Percentiles rank a stretch among this genome's conserved stretches.
Conservation (phyloP, 495 filamentous ascomycete genomes). For the Xylaria grammica region DNA sequence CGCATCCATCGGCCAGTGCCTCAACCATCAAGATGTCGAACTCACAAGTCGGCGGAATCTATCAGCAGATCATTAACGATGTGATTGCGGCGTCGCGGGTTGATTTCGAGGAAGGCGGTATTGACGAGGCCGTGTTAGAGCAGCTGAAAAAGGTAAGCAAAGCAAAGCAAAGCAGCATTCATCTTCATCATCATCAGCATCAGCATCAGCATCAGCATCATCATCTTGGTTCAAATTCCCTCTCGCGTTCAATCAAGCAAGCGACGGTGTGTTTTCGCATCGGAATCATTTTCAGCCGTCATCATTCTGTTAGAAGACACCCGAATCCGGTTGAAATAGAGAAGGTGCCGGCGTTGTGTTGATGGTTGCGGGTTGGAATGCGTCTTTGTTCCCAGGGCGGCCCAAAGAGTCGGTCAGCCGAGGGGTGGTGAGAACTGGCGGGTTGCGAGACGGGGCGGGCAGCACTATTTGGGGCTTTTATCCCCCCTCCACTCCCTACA, state of each 20-base stretch:
- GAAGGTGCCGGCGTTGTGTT: slow-evolving; percentile 16
- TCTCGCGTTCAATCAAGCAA: slow-evolving; percentile 3
- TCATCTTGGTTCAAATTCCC: too few species aligned
- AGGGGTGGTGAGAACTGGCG: slow-evolving; percentile 51
- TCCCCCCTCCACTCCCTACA: slow-evolving; percentile 37
- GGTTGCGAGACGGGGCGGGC: slow-evolving; percentile 53
- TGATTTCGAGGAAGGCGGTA: slow-evolving; percentile 96
- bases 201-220: too few species aligned
- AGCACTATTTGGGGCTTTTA: slow-evolving; percentile 64
- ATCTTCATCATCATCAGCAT: too few species aligned
- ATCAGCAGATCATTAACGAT: slow-evolving; percentile 88
- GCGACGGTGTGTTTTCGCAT: neutral
- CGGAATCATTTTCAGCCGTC: neutral
- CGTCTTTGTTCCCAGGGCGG: slow-evolving; percentile 11
- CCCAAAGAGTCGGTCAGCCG: slow-evolving; percentile 25
- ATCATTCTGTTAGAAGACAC: neutral
- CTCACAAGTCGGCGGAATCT: slow-evolving; percentile 70
- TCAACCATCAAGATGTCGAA: slow-evolving; percentile 54
- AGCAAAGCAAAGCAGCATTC: slow-evolving; percentile 28
- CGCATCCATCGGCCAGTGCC: neutral
- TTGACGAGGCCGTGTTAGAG: slow-evolving; percentile 81
- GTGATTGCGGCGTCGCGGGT: slow-evolving; percentile 86
- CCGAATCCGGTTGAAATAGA: neutral
- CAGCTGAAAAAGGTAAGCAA: slow-evolving; percentile 82
- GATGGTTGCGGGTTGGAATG: neutral